Conservation (phyloP, 2,329 filamentous ascomycete species). For the Cercospora sp. region DNA sequence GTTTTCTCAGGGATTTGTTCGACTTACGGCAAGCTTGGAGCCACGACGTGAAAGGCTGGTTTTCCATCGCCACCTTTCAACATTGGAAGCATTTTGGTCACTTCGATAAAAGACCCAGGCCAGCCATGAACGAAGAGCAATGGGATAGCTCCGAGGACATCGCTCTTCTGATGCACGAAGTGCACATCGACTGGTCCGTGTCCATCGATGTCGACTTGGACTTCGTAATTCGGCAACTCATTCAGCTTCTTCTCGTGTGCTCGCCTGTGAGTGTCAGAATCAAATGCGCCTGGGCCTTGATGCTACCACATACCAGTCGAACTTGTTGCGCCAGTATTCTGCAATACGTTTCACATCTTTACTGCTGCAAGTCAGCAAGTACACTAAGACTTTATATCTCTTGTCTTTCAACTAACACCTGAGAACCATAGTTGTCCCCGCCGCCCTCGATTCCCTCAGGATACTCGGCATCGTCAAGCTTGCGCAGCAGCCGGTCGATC, state of each 20-base stretch:
- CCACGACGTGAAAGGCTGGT: constrained; percentile 63
- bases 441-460: constrained; percentile 36
- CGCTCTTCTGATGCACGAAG: constrained; percentile 61
- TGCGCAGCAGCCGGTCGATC: constrained; percentile 17
- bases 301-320: constrained; percentile 54
- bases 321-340: constrained; percentile 56
- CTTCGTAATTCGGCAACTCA: constrained; percentile 59
- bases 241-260: constrained; percentile 61
- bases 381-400: too few relatives aligned
- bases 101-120: constrained; percentile 69
- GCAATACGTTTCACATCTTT: constrained; percentile 60
- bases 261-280: constrained; percentile 32
- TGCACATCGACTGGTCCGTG: constrained; percentile 63
- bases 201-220: constrained; percentile 55
- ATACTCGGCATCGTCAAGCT: constrained; percentile 20
- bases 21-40: constrained; percentile 58
- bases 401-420: constrained; percentile 41
- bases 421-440: constrained; percentile 60
- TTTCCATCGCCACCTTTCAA: constrained; percentile 42
- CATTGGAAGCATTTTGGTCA: constrained; percentile 58
- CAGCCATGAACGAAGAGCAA: constrained; percentile 67
- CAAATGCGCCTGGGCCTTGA: too few relatives aligned
- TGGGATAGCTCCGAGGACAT: constrained; percentile 58
- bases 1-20: background rate
- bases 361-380: constrained; percentile 4